Evolutionary conservation across 192 early-diverging fungal genomes (phyloP).

Genomic region (Phlyctochytrium planicorne): DNA sequence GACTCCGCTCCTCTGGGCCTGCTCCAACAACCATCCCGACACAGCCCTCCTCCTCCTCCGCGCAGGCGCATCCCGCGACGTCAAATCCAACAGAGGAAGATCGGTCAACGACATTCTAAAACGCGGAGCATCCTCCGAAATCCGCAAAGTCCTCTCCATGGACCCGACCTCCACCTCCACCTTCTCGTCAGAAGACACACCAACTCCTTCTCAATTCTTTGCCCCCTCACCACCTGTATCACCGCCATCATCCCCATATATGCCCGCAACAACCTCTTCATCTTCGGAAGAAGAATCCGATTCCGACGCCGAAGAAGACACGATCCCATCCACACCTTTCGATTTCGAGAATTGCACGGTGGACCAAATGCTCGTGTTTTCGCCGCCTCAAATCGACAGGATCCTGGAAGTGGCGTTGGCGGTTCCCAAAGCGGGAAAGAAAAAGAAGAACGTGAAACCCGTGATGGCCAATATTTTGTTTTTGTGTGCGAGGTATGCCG

Average conservation of each 20-base stretch:
- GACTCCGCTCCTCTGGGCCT: constrained; percentile 94
- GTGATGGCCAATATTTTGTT: constrained; percentile 87
- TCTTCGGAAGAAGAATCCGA: neutral
- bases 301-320: neutral
- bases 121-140: neutral
- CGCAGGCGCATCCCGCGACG: constrained; percentile 62
- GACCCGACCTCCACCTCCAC: neutral
- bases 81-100: constrained; percentile 21
- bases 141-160: neutral
- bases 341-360: constrained; percentile 79
- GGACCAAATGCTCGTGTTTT: constrained; percentile 98
- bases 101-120: constrained; percentile 32
- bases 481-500: constrained; percentile 84
- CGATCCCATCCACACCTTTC: constrained; percentile 38
- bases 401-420: constrained; percentile 65
- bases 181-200: neutral
- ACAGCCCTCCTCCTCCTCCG: constrained; percentile 75
- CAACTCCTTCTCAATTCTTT: neutral
- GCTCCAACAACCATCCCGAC: constrained; percentile 77
- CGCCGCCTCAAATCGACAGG: no score
- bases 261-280: neutral
- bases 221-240: neutral
- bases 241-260: neutral
- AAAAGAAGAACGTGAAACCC: constrained; percentile 37
- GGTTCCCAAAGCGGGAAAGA: constrained; percentile 51